Evolutionary conservation across 1,284 basidiomycete genomes (phyloP).

Genomic region (Gomphus sp.): DNA sequence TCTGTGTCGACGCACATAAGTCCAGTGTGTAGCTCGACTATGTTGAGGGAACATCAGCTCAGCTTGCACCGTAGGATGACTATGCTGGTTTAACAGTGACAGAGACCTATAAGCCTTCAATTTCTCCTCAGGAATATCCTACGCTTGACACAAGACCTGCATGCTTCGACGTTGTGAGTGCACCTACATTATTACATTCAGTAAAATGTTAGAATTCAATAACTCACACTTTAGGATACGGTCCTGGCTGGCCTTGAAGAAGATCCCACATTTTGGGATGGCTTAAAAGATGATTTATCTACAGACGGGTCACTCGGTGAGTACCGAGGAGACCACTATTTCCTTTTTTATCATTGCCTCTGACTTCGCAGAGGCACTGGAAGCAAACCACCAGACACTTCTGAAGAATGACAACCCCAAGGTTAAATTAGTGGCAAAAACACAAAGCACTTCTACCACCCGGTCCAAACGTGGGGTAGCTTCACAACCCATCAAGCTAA

Average conservation of each 20-base stretch:
- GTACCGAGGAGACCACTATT: neutral
- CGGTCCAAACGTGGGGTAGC: neutral
- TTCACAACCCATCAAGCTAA: slow-evolving; percentile 16
- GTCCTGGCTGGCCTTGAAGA: slow-evolving; percentile 57
- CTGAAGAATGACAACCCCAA: neutral
- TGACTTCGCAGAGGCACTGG: neutral
- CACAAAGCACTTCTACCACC: neutral
- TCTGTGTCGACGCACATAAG: slow-evolving; percentile 50
- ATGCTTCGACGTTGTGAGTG: slow-evolving; percentile 16
- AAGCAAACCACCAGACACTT: neutral
- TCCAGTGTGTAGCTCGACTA: slow-evolving; percentile 38
- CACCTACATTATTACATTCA: slow-evolving; percentile 25
- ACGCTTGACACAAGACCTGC: slow-evolving; percentile 58
- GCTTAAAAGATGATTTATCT: slow-evolving; percentile 1
- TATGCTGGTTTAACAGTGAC: slow-evolving; percentile 52
- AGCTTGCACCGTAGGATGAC: slow-evolving; percentile 41
- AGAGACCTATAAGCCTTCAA: slow-evolving; percentile 44
- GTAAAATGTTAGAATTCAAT: neutral
- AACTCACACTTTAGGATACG: slow-evolving; percentile 35
- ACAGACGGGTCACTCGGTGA: neutral
- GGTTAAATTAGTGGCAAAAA: neutral
- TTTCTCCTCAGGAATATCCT: slow-evolving; percentile 50
- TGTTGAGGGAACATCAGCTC: neutral
- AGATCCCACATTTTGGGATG: slow-evolving; percentile 51
- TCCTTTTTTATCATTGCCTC: neutral